phyloP scores from a whole-genome alignment of 2,329 filamentous ascomycete species.

The Trichoderma polysporum region DNA sequence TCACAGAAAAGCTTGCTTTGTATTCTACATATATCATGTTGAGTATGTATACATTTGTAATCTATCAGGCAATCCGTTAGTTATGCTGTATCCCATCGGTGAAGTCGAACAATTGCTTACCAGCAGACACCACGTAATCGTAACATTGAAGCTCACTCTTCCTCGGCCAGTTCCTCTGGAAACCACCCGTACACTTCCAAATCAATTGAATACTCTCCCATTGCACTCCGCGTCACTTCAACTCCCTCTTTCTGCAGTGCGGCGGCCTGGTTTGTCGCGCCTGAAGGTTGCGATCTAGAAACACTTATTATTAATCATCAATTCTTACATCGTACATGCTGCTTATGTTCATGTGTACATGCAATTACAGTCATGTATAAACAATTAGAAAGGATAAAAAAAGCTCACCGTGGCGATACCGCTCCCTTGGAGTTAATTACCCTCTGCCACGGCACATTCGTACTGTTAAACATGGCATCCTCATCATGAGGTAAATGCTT shows the following conservation, averaged over 20 bases:
- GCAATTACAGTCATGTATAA: background rate
- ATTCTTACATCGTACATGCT: background rate
- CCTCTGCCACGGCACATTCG: constrained; percentile 90
- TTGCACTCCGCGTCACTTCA: constrained; percentile 45
- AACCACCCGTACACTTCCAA: constrained; percentile 58
- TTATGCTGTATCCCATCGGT: accelerated
- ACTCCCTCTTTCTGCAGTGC: constrained; percentile 54
- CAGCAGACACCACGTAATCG: background rate
- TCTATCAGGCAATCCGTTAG: background rate
- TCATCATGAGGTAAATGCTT: constrained; percentile 72
- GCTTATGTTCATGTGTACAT: background rate
- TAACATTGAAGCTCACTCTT: constrained; percentile 20
- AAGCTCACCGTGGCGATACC: constrained; percentile 73
- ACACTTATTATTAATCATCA: background rate
- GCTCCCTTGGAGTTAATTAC: constrained; percentile 84
- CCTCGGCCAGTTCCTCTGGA: constrained; percentile 49
- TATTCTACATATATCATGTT: background rate
- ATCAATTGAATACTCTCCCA: constrained; percentile 55
- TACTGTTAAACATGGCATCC: constrained; percentile 60
- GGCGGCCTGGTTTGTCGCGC: constrained; percentile 50
- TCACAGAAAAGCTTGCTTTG: background rate
- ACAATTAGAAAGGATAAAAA: background rate
- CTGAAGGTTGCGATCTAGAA: constrained; percentile 49
- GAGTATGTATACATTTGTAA: background rate
- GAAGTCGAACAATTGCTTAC: background rate